phyloP scores from a whole-genome alignment of 768 basidiomycete genomes.

The Pisolithus microcarpus region DNA sequence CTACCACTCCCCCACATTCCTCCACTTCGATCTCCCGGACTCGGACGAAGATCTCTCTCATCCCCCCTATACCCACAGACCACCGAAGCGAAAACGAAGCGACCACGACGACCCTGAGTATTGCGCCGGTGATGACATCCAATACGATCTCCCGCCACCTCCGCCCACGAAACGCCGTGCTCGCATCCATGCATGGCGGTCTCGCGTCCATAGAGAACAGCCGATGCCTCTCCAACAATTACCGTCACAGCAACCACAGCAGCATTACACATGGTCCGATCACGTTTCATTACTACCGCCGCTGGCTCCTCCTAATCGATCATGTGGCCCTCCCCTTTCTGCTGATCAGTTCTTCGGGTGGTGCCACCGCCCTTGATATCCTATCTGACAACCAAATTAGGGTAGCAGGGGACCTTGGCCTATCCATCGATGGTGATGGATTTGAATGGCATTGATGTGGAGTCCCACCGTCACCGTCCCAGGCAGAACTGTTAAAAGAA shows the following conservation, averaged over 20 bases:
- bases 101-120: constrained; percentile 8
- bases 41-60: constrained; percentile 63
- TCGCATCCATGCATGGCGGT: constrained; percentile 10
- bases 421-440: neutral
- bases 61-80: constrained; percentile 54
- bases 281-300: neutral
- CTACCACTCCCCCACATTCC: constrained; percentile 62
- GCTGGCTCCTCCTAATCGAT: neutral
- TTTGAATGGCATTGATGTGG: neutral
- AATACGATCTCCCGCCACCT: neutral
- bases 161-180: constrained; percentile 21
- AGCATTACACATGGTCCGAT: neutral
- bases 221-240: neutral
- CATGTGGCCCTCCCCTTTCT: neutral
- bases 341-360: neutral
- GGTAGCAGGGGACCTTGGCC: neutral
- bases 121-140: constrained; percentile 9
- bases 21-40: constrained; percentile 62
- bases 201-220: constrained; percentile 9
- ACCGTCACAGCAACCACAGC: neutral
- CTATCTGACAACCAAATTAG: neutral
- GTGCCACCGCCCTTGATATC: neutral
- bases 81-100: constrained; percentile 48
- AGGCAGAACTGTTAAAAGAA: too few species aligned
- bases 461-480: neutral